Percentiles rank a stretch among this genome's conserved stretches.
phyloP scores from a whole-genome alignment of 345 rosid species.

The Abelmoschus esculentus region DNA sequence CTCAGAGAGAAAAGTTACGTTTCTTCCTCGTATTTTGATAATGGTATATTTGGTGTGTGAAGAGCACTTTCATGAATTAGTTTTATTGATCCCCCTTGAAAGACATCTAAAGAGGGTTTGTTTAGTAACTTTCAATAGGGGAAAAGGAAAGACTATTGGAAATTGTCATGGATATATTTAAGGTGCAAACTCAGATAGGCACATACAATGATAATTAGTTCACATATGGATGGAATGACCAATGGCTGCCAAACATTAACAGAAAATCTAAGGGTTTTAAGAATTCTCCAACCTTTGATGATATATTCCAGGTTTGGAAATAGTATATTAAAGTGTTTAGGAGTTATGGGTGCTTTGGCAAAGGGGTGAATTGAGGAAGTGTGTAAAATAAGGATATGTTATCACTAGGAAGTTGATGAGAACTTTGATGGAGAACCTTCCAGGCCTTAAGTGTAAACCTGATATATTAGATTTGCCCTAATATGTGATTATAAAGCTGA shows the following conservation, averaged over 20 bases:
- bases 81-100: neutral
- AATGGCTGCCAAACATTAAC: neutral
- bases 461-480: neutral
- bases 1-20: neutral
- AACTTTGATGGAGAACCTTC: conserved; percentile 2
- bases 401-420: neutral
- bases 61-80: neutral
- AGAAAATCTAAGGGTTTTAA: neutral
- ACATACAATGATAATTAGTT: neutral
- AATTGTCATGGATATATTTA: neutral
- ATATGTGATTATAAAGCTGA: neutral
- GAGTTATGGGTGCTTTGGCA: neutral
- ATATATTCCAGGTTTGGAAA: neutral
- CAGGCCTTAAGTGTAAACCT: neutral
- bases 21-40: neutral
- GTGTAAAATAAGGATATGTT: neutral
- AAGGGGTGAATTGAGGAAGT: neutral
- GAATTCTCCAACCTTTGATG: neutral
- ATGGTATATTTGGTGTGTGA: neutral
- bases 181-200: no score
- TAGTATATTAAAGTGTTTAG: neutral
- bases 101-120: neutral
- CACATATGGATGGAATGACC: neutral
- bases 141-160: neutral
- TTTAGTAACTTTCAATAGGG: neutral